Conservation (phyloP, 2,329 filamentous ascomycete species). For the Tolypocladium nubicola region DNA sequence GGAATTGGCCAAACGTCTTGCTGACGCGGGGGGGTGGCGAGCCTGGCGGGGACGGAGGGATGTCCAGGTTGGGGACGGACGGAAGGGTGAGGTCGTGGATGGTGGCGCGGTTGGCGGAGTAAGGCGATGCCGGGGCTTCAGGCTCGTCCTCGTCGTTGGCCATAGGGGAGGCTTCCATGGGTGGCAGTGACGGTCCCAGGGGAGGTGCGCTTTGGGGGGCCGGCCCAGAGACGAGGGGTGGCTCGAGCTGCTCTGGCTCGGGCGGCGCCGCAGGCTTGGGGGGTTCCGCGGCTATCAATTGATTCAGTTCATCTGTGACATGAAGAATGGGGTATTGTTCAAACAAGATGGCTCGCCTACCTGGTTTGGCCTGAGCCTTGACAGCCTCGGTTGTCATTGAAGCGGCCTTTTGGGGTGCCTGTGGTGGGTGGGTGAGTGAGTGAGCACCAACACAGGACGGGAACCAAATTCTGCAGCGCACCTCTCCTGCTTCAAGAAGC, state of each 20-base stretch:
- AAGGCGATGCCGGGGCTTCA: constrained; percentile 46
- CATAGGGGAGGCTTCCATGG: constrained; percentile 12
- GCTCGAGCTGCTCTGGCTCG: background rate
- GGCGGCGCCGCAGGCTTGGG: background rate
- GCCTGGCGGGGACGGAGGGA: constrained; percentile 62
- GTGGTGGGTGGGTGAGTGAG: background rate
- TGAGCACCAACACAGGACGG: background rate
- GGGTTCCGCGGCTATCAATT: background rate
- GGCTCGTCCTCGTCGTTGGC: constrained; percentile 9
- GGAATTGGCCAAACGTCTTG: constrained; percentile 62
- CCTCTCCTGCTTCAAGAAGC: background rate
- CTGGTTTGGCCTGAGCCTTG: background rate
- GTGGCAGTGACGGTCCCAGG: constrained; percentile 29
- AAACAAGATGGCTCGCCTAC: background rate
- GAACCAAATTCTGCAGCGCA: background rate
- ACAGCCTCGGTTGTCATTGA: background rate
- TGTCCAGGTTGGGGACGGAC: constrained; percentile 58
- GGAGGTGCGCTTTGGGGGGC: constrained; percentile 19
- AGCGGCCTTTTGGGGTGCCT: background rate
- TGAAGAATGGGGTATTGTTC: background rate
- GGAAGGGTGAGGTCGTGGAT: constrained; percentile 67
- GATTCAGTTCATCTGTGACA: background rate
- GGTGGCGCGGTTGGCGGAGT: constrained; percentile 52
- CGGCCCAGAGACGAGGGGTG: constrained; percentile 14
- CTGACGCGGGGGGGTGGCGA: constrained; percentile 42